Evolutionary conservation across 1,284 basidiomycete genomes (phyloP).

Genomic region (Amylostereum chailletii): DNA sequence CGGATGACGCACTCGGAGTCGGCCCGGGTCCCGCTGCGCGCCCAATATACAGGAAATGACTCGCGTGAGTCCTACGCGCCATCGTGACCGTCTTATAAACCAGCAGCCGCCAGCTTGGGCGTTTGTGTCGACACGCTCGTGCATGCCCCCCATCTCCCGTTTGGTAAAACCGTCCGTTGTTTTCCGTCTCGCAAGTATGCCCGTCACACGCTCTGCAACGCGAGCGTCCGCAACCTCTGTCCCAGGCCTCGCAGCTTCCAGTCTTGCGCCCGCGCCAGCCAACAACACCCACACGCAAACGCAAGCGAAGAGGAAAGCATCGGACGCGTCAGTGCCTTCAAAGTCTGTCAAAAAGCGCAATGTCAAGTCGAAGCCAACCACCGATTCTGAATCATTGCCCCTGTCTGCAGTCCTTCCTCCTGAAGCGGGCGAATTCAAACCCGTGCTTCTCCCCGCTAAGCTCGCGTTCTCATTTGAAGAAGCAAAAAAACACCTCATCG

Average conservation of each 20-base stretch:
- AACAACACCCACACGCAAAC: slow-evolving; percentile 14
- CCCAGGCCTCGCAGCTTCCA: slow-evolving; percentile 4
- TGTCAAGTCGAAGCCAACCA: background rate
- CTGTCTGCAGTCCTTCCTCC: background rate
- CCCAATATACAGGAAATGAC: no score
- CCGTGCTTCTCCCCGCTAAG: slow-evolving; percentile 44
- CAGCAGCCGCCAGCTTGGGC: no score
- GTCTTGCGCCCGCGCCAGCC: slow-evolving; percentile 6
- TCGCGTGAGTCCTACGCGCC: no score
- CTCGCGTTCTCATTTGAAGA: slow-evolving; percentile 70
- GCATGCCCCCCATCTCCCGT: no score
- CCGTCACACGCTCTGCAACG: slow-evolving; percentile 31
- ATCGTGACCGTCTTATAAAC: no score
- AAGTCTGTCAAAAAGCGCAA: no score
- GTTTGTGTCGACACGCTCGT: no score
- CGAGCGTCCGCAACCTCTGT: slow-evolving; percentile 13
- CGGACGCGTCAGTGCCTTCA: no score
- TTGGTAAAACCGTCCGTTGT: background rate
- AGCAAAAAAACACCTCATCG: slow-evolving; percentile 65
- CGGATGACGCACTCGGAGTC: no score
- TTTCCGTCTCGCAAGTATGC: slow-evolving; percentile 21
- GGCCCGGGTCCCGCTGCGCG: no score
- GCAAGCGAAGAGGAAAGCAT: background rate
- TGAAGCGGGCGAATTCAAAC: slow-evolving; percentile 1
- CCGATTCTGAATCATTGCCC: slow-evolving; percentile 1